A percentile compares a stretch with the other conserved stretches of the same genome.
Conservation (phyloP, 139 green algal genomes). For the Coelastrella sp. region DNA sequence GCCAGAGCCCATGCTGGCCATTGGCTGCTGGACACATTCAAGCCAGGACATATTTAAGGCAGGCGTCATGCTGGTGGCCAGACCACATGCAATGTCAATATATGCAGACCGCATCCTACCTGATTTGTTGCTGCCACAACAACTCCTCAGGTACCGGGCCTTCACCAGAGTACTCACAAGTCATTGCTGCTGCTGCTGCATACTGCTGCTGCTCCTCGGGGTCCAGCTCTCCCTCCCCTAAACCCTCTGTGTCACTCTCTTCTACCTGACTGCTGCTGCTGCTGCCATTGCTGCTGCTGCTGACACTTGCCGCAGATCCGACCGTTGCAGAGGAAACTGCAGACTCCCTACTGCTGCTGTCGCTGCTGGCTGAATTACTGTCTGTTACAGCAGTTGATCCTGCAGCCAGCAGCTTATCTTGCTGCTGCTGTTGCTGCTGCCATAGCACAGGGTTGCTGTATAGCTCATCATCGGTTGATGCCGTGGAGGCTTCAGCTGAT, state of each 20-base stretch:
- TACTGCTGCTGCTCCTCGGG: conserved; percentile 42
- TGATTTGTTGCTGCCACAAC: conserved; percentile 6
- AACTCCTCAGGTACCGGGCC: conserved; percentile 18
- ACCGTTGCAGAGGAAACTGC: not conserved
- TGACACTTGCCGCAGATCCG: not conserved
- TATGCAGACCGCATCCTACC: not conserved
- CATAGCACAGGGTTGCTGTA: not conserved
- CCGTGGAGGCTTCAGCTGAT: not conserved
- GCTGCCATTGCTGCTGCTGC: not conserved
- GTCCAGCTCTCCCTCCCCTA: conserved; percentile 43
- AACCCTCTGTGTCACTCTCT: not conserved
- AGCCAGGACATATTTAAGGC: too few relatives aligned
- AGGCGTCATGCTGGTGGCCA: too few relatives aligned
- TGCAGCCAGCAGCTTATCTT: conserved; percentile 18
- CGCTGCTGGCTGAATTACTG: not conserved
- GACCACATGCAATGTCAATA: too few relatives aligned
- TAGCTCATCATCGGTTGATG: not conserved
- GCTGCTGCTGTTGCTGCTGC: conserved; percentile 18
- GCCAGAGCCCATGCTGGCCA: too few relatives aligned
- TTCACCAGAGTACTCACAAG: conserved; percentile 4
- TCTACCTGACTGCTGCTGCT: not conserved
- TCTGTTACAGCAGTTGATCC: not conserved
- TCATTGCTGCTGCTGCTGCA: conserved; percentile 15
- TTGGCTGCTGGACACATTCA: too few relatives aligned
- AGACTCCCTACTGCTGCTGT: not conserved